Evolutionary conservation across 805 yeast genomes (phyloP), one percentile per base, ranked within the genome.

Genomic region (Hanseniaspora hatyaiensis): DNA sequence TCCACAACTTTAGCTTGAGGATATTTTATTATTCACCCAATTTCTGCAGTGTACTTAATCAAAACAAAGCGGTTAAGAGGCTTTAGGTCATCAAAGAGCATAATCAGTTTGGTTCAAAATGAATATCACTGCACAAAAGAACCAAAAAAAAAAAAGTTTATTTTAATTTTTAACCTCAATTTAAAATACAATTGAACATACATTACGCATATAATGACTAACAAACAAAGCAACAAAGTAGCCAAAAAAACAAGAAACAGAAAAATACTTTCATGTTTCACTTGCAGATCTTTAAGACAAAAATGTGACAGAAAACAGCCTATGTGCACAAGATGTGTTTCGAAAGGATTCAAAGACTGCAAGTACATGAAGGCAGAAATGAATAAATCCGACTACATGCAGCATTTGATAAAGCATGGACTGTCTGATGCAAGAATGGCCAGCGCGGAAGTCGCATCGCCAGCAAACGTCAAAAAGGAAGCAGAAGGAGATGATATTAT

Each of bases 271-370:
- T 45, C 49, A 2, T 45, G 49, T 19, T 45, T 45, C 32, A 36
- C 34, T n/a, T 45, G 49, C 6, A 45, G 49, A 37, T 36, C 49
- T 15, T 13, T 45, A 9, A 45, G 49, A 31, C 49, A 45, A 16
- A 45, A 45, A 20, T 45, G 49, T 13, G 49, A 45, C 15, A 29
- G 49, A 31, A 30, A 30, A 16, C 40, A 18, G 24, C 49, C 49
- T 2, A 12, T 20, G 1, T 45, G 49, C 13, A 16, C 42, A 11
- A 37, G 49, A 24, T 45, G 49, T 24, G 19, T 23, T 20, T 4
- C 20, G 2, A 37, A 24, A 23, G 40, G 40, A 6, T 22, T 15
- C n/a, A 9, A 26, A 18, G 31, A 29, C 2, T 45, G 49, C 23
- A 26, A 30, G 26, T 45, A 45, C 16, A 45, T 45, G 49, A 37